Conservation (phyloP, 139 green algal genomes). For the Mesostigma viride region DNA sequence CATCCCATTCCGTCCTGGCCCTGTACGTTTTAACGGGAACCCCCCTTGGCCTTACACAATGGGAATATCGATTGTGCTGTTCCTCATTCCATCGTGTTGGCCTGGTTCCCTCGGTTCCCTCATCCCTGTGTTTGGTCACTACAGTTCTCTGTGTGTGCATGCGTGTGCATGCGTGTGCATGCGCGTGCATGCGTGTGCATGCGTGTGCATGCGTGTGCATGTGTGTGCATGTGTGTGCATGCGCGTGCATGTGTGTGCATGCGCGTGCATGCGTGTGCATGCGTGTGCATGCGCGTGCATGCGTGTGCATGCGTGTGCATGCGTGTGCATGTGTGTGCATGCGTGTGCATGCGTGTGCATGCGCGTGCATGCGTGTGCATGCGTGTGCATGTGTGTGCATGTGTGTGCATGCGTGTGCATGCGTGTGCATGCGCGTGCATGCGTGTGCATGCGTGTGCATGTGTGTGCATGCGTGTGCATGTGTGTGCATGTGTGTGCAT, state of each 20-base stretch:
- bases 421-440: neutral
- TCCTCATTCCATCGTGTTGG: too few species aligned
- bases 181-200: neutral
- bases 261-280: neutral
- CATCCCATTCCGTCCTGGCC: too few species aligned
- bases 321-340: neutral
- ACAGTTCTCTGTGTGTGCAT: too few species aligned
- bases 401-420: neutral
- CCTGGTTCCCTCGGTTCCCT: too few species aligned
- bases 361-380: neutral
- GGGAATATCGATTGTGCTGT: too few species aligned
- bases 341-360: neutral
- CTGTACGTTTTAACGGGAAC: too few species aligned
- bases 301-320: neutral
- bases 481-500: constrained; percentile 6
- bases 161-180: constrained; percentile 1
- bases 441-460: neutral
- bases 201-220: neutral
- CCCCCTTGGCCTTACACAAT: too few species aligned
- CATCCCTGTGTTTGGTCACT: too few species aligned
- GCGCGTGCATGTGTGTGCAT: neutral
- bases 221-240: neutral
- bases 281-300: neutral
- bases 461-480: neutral
- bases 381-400: neutral